Conservation (phyloP, 1,284 basidiomycete genomes). For the Ustilago xerochloae region DNA sequence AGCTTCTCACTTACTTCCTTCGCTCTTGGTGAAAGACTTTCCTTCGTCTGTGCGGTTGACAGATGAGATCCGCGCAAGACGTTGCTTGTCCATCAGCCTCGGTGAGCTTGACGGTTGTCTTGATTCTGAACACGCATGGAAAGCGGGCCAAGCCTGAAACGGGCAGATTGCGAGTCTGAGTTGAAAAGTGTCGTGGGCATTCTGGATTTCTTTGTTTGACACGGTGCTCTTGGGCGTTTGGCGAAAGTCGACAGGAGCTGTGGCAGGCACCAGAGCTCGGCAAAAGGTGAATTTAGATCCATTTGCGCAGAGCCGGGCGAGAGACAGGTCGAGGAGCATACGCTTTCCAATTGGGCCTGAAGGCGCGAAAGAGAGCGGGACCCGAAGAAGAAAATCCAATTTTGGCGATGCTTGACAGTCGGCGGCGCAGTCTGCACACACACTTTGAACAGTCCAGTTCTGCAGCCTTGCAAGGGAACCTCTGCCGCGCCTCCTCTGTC, state of each 20-base stretch:
- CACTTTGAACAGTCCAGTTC: conserved; percentile 1
- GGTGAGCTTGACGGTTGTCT: not conserved
- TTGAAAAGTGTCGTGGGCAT: conserved; percentile 3
- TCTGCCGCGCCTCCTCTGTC: too few relatives aligned
- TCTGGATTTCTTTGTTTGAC: conserved; percentile 2
- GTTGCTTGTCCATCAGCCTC: too few relatives aligned
- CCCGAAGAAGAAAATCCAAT: not conserved
- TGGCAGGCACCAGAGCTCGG: conserved; percentile 10
- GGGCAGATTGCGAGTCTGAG: not conserved
- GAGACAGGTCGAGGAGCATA: too few relatives aligned
- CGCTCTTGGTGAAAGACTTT: too few relatives aligned
- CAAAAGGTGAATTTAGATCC: conserved; percentile 5
- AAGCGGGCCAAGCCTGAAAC: not conserved
- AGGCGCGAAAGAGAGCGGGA: not conserved
- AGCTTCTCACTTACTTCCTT: not conserved
- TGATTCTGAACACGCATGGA: not conserved
- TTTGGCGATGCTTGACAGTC: conserved; percentile 15
- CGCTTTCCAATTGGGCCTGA: not conserved
- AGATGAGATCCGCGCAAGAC: too few relatives aligned
- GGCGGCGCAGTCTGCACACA: conserved; percentile 9
- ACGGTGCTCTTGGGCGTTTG: conserved; percentile 7
- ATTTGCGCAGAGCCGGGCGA: conserved; percentile 12
- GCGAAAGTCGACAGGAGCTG: conserved; percentile 22
- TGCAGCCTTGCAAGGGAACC: not conserved
- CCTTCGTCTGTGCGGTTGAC: not conserved